Conservation (phyloP, 108 stramenopile genomes). For the Schizochytrium sp. region DNA sequence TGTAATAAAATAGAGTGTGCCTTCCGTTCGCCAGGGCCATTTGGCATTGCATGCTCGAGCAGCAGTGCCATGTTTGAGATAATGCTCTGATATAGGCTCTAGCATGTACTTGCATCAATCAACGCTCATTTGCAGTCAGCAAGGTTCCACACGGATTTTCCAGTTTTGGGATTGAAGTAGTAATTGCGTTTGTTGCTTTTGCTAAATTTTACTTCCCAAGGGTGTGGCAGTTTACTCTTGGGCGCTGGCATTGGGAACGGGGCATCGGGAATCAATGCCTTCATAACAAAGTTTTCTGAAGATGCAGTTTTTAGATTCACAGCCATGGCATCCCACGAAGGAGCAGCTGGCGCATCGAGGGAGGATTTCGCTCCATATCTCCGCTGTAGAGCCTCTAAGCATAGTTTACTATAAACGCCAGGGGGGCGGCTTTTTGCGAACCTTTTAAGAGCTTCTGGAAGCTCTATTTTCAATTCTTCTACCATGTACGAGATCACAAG, state of each 20-base stretch:
- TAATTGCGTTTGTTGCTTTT: constrained; percentile 52
- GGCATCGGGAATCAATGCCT: background rate
- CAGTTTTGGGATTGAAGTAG: constrained; percentile 28
- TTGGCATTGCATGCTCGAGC: no score
- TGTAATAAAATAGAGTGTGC: no score
- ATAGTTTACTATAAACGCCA: constrained; percentile 20
- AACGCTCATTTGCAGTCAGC: constrained; percentile 33
- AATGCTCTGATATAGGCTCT: no score
- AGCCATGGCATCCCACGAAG: constrained; percentile 1
- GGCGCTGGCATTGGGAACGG: background rate
- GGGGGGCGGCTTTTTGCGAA: constrained; percentile 8
- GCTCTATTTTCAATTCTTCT: background rate
- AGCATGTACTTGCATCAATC: no score
- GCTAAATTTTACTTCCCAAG: constrained; percentile 35
- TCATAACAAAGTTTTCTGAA: background rate
- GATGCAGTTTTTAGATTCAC: background rate
- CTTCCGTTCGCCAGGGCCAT: no score
- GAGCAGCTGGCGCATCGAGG: background rate
- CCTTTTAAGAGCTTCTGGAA: background rate
- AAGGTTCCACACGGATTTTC: constrained; percentile 42
- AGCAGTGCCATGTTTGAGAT: no score
- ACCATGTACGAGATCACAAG: constrained; percentile 36
- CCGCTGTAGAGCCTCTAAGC: constrained; percentile 40
- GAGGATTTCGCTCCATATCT: background rate
- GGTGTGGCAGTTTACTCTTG: constrained; percentile 2